Evolutionary conservation across 2,329 filamentous ascomycete species (phyloP), one percentile per base, ranked within the genome.

Genomic region (Colletotrichum phormii): DNA sequence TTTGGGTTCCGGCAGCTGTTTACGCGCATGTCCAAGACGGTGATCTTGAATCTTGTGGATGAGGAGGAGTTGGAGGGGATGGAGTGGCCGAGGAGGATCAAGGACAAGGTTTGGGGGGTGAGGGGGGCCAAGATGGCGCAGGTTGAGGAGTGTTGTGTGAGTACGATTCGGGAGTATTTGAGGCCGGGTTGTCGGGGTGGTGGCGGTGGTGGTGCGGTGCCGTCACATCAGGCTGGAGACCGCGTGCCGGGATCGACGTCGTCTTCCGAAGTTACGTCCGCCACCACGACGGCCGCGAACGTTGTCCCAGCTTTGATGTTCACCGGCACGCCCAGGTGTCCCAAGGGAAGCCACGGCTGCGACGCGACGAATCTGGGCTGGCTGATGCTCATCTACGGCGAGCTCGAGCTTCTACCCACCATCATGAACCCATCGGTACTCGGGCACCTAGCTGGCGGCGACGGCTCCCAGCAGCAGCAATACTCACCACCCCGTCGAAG

Each of bases 301-400:
- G 74, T 71, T 53, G 63, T 72, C 15, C 72, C 75, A 18, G 76
- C 78, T 3, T 71, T 81, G 33, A 65, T 77, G n/a, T 75, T 86
- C 4, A 84, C 82, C 1, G 83, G 80, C 37, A 80, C 77, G 0
- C 82, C 86, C 3, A 82, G 87, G 42, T 89, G 88, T 68, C 86
- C 86, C 18, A 86, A 82, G 69, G 85, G 86, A 0, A 86, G 83
- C 66, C 86, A 86, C 66, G 79, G 81, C 76, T 89, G 88, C 67
- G 88, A 89, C 73, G 86, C 87, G 0, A 83, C 84, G 0, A 89
- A 87, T 65, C 80, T 89, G 0, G 88, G 88, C 3, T 89, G 87
- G 86, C 76, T 88, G 42, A 87, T 89, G 84, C 80, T 88, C n/a
- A 79, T 85, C 0, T 86, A 85, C 65, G 85, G 85, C 63, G 85